These are phyloP conservation scores for Mycena venus DNA, from an alignment of 768 basidiomycete species.

Conservation along the genomic window DNA sequence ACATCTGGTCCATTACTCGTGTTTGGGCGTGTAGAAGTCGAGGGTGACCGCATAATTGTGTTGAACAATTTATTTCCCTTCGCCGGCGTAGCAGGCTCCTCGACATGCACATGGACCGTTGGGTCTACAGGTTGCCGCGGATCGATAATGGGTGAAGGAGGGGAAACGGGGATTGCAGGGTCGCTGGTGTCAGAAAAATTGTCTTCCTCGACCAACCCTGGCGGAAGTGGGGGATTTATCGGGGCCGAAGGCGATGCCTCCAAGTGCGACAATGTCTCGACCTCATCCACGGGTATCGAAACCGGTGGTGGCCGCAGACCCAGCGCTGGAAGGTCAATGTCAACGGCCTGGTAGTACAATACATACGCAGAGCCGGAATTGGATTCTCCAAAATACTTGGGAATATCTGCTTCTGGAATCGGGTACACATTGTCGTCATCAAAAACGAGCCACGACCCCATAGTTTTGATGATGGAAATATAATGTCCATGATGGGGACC, in stretches of 20 bases:
- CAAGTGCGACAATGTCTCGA: conserved; percentile 31
- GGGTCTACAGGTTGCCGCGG: conserved; percentile 21
- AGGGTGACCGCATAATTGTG: conserved; percentile 50
- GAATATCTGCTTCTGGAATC: conserved; percentile 91
- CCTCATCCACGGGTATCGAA: conserved; percentile 44
- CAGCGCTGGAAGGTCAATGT: conserved; percentile 81
- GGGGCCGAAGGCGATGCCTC: conserved; percentile 40
- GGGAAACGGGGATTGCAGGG: conserved; percentile 39
- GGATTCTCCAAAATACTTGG: conserved; percentile 94
- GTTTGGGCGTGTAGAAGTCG: conserved; percentile 40
- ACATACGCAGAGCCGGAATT: conserved; percentile 93
- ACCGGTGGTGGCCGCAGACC: conserved; percentile 65
- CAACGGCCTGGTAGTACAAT: conserved; percentile 95
- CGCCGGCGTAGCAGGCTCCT: conserved; percentile 21
- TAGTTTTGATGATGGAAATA: conserved; percentile 92
- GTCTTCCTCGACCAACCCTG: conserved; percentile 44
- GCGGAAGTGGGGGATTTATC: conserved; percentile 40
- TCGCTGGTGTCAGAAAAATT: conserved; percentile 45
- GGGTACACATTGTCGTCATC: conserved; percentile 95
- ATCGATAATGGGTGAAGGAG: conserved; percentile 36
- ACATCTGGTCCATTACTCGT: conserved; percentile 39
- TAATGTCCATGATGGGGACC: conserved; percentile 99
- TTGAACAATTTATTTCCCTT: conserved; percentile 44
- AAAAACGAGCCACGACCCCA: conserved; percentile 90
- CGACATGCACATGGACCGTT: conserved; percentile 12